Conservation (phyloP, 2,329 filamentous ascomycete species). For the Cladophialophora chaetospira region DNA sequence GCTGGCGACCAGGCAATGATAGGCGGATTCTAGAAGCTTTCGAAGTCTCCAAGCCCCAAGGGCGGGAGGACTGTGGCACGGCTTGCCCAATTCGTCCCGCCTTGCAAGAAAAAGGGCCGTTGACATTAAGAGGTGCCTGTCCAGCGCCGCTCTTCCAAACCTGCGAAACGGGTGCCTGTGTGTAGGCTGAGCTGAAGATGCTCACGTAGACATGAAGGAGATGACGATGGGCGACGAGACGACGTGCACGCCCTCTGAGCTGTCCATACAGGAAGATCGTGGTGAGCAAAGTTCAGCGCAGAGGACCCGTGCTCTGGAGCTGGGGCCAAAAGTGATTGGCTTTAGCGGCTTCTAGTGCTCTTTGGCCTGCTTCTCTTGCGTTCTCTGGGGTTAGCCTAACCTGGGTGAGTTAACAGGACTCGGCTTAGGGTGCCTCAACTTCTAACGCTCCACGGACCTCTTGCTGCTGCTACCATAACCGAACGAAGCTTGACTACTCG, state of each 20-base stretch:
- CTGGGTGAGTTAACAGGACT: neutral
- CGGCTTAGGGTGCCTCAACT: neutral
- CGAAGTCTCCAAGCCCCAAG: conserved; percentile 9
- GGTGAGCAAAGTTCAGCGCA: neutral
- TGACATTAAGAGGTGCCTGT: neutral
- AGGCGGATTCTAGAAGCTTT: conserved; percentile 25
- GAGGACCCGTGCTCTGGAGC: neutral
- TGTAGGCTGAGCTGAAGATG: neutral
- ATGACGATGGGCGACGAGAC: neutral
- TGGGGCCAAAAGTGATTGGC: conserved; percentile 7
- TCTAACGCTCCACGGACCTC: neutral
- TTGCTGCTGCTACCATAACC: neutral
- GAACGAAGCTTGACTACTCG: conserved; percentile 4
- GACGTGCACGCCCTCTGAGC: too few species aligned
- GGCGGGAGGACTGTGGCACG: neutral
- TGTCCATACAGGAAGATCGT: too few species aligned
- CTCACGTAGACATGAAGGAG: neutral
- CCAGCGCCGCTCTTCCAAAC: neutral
- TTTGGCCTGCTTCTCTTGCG: conserved; percentile 15
- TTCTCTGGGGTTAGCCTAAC: conserved; percentile 1
- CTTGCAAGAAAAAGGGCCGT: neutral
- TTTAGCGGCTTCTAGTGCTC: conserved; percentile 4
- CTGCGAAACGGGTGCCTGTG: neutral
- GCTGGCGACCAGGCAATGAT: neutral
- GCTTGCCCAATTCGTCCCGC: neutral